Evolutionary conservation across 148 eudicot species (phyloP).

Genomic region (Suaeda aralocaspica): DNA sequence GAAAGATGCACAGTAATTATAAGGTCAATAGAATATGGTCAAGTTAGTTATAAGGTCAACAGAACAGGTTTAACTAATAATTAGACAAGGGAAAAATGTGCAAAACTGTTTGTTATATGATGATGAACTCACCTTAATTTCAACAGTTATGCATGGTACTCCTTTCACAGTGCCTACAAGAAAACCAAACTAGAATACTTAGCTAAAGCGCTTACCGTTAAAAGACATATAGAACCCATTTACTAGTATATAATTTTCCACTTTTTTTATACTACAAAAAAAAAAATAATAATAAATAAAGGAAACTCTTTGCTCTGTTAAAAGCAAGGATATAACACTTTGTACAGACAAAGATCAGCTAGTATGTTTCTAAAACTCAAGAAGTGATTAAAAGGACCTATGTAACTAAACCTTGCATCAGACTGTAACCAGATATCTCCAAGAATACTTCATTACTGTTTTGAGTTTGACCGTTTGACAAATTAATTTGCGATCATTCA

Average conservation of each 20-base stretch:
- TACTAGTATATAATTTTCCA: too few species aligned
- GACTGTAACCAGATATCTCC: not conserved
- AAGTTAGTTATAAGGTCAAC: too few species aligned
- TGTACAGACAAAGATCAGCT: not conserved
- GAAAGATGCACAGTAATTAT: constrained; percentile 12
- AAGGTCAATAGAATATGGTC: not conserved
- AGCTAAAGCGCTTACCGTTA: too few species aligned
- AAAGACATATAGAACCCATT: not conserved
- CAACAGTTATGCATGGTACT: constrained; percentile 54
- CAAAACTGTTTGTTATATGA: not conserved
- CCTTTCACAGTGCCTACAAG: constrained; percentile 41
- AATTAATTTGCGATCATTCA: not conserved
- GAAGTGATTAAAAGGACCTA: not conserved
- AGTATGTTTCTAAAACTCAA: not conserved
- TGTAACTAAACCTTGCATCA: not conserved
- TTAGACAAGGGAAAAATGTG: not conserved
- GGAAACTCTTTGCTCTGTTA: not conserved
- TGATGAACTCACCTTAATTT: constrained; percentile 55
- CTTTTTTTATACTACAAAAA: too few species aligned
- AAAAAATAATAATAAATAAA: too few species aligned
- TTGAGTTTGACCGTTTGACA: not conserved
- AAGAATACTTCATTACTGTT: not conserved
- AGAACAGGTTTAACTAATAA: too few species aligned
- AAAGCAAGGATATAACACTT: not conserved
- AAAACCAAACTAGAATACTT: constrained; percentile 3